phyloP scores from a whole-genome alignment of 345 rosid genomes.

The Salix caprea region DNA sequence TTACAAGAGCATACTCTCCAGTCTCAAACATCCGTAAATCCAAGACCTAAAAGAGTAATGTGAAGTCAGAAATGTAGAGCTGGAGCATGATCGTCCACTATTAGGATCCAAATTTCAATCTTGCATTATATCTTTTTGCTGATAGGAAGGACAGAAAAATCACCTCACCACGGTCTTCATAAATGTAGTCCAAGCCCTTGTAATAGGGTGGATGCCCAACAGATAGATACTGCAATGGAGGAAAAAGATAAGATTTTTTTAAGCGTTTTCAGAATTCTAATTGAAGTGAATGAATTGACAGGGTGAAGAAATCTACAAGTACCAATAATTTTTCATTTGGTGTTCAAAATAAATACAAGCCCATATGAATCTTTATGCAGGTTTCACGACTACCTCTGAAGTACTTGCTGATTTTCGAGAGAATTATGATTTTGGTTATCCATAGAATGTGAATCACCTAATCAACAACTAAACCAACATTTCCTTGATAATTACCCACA shows the following conservation, averaged over 20 bases:
- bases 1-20: constrained; percentile 90
- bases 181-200: constrained; percentile 90
- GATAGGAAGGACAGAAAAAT: background rate
- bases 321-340: too few relatives aligned
- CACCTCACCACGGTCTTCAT: constrained; percentile 97
- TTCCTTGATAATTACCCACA: too few relatives aligned
- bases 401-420: too few relatives aligned
- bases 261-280: too few relatives aligned
- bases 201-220: constrained; percentile 94
- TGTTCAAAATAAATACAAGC: too few relatives aligned
- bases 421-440: too few relatives aligned
- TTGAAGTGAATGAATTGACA: background rate
- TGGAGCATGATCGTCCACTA: background rate
- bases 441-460: too few relatives aligned
- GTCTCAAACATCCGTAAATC: constrained; percentile 87
- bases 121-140: background rate
- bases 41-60: constrained; percentile 42
- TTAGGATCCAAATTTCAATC: too few relatives aligned
- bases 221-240: constrained; percentile 61
- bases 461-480: too few relatives aligned
- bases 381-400: too few relatives aligned
- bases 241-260: background rate
- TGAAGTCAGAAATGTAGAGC: background rate
- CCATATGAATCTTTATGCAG: too few relatives aligned
- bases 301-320: too few relatives aligned